phyloP scores from a whole-genome alignment of 768 basidiomycete genomes.

The Russula olivacea region DNA sequence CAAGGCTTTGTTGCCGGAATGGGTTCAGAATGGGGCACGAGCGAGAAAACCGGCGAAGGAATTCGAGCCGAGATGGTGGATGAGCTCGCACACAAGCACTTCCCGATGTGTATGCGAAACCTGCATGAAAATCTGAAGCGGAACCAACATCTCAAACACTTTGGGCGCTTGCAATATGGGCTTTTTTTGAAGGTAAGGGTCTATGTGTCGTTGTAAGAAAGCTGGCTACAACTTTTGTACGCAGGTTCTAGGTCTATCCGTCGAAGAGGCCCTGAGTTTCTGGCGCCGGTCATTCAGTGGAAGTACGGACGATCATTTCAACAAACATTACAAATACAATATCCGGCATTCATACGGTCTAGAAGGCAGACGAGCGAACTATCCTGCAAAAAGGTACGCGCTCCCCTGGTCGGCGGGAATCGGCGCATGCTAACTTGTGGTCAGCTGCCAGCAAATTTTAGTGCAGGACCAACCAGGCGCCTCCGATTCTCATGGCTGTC shows the following conservation, averaged over 20 bases:
- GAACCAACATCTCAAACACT: constrained; percentile 88
- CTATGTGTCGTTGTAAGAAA: not conserved
- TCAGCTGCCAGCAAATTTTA: constrained; percentile 86
- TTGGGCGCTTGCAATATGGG: constrained; percentile 84
- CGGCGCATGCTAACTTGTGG: not conserved
- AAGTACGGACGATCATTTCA: constrained; percentile 90
- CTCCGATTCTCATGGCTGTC: constrained; percentile 78
- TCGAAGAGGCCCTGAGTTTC: constrained; percentile 90
- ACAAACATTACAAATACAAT: constrained; percentile 96
- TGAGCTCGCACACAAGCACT: constrained; percentile 77
- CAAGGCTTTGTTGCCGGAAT: constrained; percentile 92
- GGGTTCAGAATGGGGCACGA: constrained; percentile 69
- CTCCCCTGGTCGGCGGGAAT: not conserved
- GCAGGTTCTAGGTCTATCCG: constrained; percentile 85
- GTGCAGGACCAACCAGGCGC: constrained; percentile 60
- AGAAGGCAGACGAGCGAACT: constrained; percentile 92
- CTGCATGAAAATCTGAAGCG: constrained; percentile 72
- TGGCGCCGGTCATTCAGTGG: constrained; percentile 84
- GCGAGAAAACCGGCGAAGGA: constrained; percentile 49
- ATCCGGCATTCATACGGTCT: constrained; percentile 92
- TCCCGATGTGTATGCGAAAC: constrained; percentile 93
- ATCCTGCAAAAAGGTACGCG: constrained; percentile 79
- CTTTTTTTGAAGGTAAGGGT: constrained; percentile 88
- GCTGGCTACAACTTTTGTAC: not conserved
- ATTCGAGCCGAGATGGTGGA: constrained; percentile 95